Conservation (phyloP, 257 asterid genomes). For the Echites panduratus region DNA sequence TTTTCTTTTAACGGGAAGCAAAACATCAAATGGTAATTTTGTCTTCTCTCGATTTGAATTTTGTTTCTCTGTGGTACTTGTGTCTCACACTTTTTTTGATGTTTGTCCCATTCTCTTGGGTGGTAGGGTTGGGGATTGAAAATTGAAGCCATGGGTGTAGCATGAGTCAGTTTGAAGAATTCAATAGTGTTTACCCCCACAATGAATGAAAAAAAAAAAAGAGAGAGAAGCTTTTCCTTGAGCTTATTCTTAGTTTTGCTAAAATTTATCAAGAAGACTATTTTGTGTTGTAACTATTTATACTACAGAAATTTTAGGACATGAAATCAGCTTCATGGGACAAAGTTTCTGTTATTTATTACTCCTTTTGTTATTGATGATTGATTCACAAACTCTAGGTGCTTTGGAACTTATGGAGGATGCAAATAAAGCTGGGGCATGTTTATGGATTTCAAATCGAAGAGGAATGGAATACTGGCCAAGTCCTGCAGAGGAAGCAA, state of each 20-base stretch:
- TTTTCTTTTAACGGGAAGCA: neutral
- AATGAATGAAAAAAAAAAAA: neutral
- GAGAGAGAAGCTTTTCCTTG: neutral
- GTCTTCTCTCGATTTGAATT: neutral
- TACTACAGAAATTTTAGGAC: neutral
- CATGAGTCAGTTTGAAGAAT: neutral
- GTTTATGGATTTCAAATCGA: slow-evolving; percentile 82
- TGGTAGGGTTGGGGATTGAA: neutral
- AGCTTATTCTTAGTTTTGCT: neutral
- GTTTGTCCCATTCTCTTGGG: neutral
- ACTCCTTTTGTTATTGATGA: slow-evolving; percentile 17
- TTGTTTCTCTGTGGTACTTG: neutral
- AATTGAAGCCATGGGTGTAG: neutral
- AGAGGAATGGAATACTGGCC: slow-evolving; percentile 96
- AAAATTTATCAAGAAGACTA: neutral
- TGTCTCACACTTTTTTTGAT: neutral
- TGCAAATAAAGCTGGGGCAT: slow-evolving; percentile 89
- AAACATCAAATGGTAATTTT: neutral
- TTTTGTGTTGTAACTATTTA: neutral
- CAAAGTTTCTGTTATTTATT: neutral
- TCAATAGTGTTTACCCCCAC: neutral
- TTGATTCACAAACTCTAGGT: slow-evolving; percentile 40
- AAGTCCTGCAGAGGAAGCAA: slow-evolving; percentile 76
- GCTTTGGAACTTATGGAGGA: slow-evolving; percentile 73
- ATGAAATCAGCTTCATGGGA: neutral